Percentiles rank a stretch among this genome's conserved stretches.
Conservation (phyloP, 495 filamentous ascomycete genomes). For the Penicillium malachiteum region DNA sequence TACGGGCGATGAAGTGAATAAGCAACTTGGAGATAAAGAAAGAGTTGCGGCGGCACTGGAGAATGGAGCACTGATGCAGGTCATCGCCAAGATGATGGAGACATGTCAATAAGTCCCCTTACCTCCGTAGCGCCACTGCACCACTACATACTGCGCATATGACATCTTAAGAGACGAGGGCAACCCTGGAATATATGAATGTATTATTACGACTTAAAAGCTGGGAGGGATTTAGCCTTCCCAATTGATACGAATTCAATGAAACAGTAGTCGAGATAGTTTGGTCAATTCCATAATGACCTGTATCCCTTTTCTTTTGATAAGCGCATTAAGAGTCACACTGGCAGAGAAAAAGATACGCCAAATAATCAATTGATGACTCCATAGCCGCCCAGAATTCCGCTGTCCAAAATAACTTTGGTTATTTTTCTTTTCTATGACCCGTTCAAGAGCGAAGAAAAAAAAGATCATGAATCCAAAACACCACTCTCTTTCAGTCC, state of each 20-base stretch:
- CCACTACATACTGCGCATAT: no score
- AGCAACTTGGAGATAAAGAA: slow-evolving; percentile 95
- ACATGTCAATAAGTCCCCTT: slow-evolving; percentile 56
- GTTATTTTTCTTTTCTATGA: not conserved
- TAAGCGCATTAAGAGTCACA: slow-evolving; percentile 19
- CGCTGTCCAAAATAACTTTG: slow-evolving; percentile 6
- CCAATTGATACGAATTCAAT: not conserved
- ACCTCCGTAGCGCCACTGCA: not conserved
- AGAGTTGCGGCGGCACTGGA: slow-evolving; percentile 92
- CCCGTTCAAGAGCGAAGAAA: not conserved
- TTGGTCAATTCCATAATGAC: slow-evolving; percentile 1
- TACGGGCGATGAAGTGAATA: slow-evolving; percentile 91
- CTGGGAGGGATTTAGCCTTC: not conserved
- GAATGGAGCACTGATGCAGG: slow-evolving; percentile 83
- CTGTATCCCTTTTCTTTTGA: slow-evolving; percentile 5
- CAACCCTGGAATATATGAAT: not conserved
- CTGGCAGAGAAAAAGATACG: not conserved
- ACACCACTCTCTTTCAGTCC: slow-evolving; percentile 86
- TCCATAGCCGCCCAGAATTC: slow-evolving; percentile 11
- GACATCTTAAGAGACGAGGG: not conserved
- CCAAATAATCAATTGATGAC: slow-evolving; percentile 6
- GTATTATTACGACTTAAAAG: not conserved
- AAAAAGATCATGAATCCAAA: slow-evolving; percentile 59
- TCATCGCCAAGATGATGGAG: slow-evolving; percentile 90
- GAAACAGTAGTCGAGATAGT: not conserved